Percentiles rank a stretch among this genome's conserved stretches.
phyloP scores from a whole-genome alignment of 441 rosid species.

The Brassica balearica region DNA sequence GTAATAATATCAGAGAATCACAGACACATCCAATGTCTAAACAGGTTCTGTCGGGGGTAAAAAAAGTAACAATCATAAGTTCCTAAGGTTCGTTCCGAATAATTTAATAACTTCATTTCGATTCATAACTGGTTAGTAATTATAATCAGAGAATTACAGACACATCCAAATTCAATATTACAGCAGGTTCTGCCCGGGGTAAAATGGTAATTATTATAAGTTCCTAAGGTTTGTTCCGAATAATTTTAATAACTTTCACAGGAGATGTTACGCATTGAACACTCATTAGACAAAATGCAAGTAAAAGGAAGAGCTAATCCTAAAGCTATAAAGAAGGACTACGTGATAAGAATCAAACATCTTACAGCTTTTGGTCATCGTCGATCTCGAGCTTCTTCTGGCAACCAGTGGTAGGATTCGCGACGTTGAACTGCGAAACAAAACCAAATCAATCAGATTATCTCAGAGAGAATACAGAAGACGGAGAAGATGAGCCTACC shows the following conservation, averaged over 20 bases:
- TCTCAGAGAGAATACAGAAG: not conserved
- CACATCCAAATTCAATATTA: not conserved
- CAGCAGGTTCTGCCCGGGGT: not conserved
- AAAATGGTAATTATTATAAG: not conserved
- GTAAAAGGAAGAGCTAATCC: not conserved
- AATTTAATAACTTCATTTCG: not conserved
- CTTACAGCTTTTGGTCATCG: conserved; percentile 71
- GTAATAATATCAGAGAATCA: not conserved
- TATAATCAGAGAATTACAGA: not conserved
- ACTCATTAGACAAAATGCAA: not conserved
- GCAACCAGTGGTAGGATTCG: conserved; percentile 78
- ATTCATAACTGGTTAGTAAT: not conserved
- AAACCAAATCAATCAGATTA: not conserved
- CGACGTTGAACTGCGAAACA: conserved; percentile 60
- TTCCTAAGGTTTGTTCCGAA: not conserved
- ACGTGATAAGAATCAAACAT: not conserved
- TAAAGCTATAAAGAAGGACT: not conserved
- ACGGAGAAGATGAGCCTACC: conserved; percentile 14
- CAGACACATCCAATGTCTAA: not conserved
- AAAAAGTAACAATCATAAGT: not conserved
- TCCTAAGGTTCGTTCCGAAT: not conserved
- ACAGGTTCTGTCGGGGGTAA: not conserved
- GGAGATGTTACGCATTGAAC: not conserved
- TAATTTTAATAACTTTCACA: not conserved
- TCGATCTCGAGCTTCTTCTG: conserved; percentile 82